Evolutionary conservation across 1,139 yeast genomes (phyloP).

Genomic region (Saccharomyces hybrid): DNA sequence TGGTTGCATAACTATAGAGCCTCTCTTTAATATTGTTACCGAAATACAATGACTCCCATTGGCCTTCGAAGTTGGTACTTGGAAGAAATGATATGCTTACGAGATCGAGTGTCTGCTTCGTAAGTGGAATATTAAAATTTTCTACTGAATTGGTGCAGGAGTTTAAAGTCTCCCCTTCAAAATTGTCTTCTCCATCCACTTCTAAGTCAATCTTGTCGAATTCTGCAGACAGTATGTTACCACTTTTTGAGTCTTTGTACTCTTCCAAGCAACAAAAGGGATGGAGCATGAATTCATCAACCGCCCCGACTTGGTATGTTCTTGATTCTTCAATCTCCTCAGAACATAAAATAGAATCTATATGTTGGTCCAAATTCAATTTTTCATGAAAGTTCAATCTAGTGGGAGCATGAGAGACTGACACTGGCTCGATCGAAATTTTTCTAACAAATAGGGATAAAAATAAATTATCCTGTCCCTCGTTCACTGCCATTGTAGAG

Average conservation of each 20-base stretch:
- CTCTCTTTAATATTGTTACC: slow-evolving; percentile 25
- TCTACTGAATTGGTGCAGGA: neutral
- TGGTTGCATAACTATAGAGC: slow-evolving; percentile 27
- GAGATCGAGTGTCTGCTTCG: slow-evolving; percentile 17
- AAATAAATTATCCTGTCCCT: slow-evolving; percentile 29
- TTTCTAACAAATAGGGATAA: slow-evolving; percentile 25
- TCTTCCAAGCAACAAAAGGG: slow-evolving; percentile 14
- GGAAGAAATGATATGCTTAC: slow-evolving; percentile 26
- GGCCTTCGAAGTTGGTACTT: slow-evolving; percentile 20
- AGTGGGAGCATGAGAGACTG: neutral
- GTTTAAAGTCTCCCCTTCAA: slow-evolving; percentile 7
- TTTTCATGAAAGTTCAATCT: neutral
- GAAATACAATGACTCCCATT: slow-evolving; percentile 32
- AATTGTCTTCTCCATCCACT: slow-evolving; percentile 9
- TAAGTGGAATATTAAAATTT: slow-evolving; percentile 11
- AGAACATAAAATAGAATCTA: neutral
- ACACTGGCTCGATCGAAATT: slow-evolving; percentile 18
- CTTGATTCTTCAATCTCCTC: neutral
- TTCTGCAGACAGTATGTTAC: slow-evolving; percentile 13
- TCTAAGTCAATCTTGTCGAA: slow-evolving; percentile 26
- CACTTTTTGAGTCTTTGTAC: neutral
- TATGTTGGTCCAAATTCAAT: neutral
- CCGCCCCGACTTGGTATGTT: neutral
- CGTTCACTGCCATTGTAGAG: slow-evolving; percentile 10
- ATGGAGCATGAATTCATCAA: slow-evolving; percentile 6